Conservation (phyloP, 768 basidiomycete genomes). For the Lentinula raphanica region DNA sequence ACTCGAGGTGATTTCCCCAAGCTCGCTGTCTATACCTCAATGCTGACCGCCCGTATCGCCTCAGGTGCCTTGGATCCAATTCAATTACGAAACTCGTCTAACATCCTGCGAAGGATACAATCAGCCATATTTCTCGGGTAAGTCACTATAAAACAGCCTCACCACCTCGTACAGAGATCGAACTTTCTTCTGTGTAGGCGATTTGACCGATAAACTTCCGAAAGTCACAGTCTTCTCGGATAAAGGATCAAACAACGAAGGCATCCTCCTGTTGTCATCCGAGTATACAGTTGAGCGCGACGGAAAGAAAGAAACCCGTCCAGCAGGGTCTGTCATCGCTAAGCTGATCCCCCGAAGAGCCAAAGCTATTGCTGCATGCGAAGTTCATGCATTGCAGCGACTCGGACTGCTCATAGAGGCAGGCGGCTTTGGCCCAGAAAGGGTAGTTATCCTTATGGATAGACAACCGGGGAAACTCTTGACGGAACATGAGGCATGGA, state of each 20-base stretch:
- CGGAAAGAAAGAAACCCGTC: neutral
- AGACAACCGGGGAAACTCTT: neutral
- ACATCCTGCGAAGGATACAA: neutral
- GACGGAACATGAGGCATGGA: neutral
- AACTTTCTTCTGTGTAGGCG: too few relatives aligned
- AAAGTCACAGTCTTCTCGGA: neutral
- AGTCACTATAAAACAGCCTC: too few relatives aligned
- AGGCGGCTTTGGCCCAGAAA: neutral
- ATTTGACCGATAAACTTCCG: neutral
- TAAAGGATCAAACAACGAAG: neutral
- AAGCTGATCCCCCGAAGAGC: neutral
- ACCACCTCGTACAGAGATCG: too few relatives aligned
- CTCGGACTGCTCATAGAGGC: neutral
- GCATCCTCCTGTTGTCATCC: neutral
- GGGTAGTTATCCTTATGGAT: neutral
- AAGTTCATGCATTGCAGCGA: neutral
- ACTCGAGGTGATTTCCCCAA: too few relatives aligned
- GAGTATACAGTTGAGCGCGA: neutral
- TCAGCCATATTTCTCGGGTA: neutral
- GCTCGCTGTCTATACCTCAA: too few relatives aligned
- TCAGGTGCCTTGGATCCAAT: neutral
- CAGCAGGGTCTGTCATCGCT: neutral
- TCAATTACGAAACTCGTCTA: neutral
- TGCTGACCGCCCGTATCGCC: too few relatives aligned
- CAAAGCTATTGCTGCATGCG: neutral